Base-by-base conservation (phyloP, 805 yeast genomes). In the Yarrowia keelungensis region DNA sequence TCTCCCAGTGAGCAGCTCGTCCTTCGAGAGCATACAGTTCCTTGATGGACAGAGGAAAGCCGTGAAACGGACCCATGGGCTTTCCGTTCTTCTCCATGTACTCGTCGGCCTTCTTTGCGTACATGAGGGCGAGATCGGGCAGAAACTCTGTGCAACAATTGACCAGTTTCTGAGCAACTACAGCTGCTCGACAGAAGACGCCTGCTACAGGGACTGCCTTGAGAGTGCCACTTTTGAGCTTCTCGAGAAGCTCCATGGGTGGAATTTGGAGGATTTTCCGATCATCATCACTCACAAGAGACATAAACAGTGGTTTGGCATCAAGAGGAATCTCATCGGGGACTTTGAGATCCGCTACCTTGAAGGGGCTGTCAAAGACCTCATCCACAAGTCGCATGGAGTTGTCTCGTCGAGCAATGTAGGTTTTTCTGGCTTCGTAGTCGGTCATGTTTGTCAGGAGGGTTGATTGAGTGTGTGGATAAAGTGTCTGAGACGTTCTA, bases 21-120 rank as follows among this genome's bases (percentile, higher is more conserved):
- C 87, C 88, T 67, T 77, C 77, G 67, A 86, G 72, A 69, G 82
- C 80, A 68, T 83, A 76, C 61, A 81, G 80, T 70, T 84, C 87
- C 73, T 87, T 87, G 67, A 87, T 79, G 0, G 89, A 86, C 41
- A 87, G 78, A 2, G 91, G 92, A 39, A 88, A 77, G 1, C 92
- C 92, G 72, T 88, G 91, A 58, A 88, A 80, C 1, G 89, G 88
- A 38, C 91, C 91, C 43, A 84, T 74, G 1, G 82, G 76, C 71
- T 83, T 81, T 15, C 87, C 88, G 50, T 82, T 76, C 51, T 80
- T 71, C 67, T 75, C 76, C 69, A 72, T 85, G 73, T 83, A 82
- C 32, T 80, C 83, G 74, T 89, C 93, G 70, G 87, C 79, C 66
- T 75, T 79, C 72, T 81, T 76, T 8, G 92, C 92, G 69, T 82